phyloP scores from a whole-genome alignment of 192 early-diverging fungal genomes.

The Funneliformis mosseae region DNA sequence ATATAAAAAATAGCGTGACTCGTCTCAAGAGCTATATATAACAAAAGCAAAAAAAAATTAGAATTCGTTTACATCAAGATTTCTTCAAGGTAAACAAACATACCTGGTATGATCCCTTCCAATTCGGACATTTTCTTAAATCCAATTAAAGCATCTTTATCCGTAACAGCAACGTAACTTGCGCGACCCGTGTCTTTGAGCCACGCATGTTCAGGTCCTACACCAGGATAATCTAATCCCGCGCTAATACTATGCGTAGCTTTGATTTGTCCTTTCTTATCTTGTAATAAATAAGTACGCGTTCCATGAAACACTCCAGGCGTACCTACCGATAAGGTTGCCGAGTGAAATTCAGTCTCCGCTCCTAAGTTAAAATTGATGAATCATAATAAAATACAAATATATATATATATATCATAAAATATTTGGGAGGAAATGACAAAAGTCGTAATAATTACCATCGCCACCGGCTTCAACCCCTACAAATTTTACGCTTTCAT shows the following conservation, averaged over 20 bases:
- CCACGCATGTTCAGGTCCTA: conserved; percentile 95
- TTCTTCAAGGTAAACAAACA: not conserved
- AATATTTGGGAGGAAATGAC: not conserved
- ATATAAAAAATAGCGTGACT: conserved; percentile 89
- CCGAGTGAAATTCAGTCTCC: conserved; percentile 86
- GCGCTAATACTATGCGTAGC: conserved; percentile 94
- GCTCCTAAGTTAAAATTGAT: conserved; percentile 38
- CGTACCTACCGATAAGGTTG: conserved; percentile 80
- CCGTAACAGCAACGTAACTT: conserved; percentile 78
- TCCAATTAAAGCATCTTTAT: conserved; percentile 84
- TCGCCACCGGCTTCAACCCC: conserved; percentile 96
- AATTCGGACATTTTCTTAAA: conserved; percentile 71
- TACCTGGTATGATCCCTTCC: conserved; percentile 86
- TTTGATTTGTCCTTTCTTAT: conserved; percentile 94
- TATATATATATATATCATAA: not conserved
- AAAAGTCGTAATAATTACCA: conserved; percentile 46
- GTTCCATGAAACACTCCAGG: conserved; percentile 97
- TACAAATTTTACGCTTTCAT: conserved; percentile 80
- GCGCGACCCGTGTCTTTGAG: conserved; percentile 86
- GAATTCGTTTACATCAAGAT: not conserved
- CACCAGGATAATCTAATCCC: conserved; percentile 97
- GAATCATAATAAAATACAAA: not conserved
- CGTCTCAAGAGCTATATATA: conserved; percentile 79
- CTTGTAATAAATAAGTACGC: conserved; percentile 92
- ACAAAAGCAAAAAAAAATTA: not conserved